Evolutionary conservation across 371 early-diverging fungal genomes (phyloP).

Genomic region (Mucor plumbeus): DNA sequence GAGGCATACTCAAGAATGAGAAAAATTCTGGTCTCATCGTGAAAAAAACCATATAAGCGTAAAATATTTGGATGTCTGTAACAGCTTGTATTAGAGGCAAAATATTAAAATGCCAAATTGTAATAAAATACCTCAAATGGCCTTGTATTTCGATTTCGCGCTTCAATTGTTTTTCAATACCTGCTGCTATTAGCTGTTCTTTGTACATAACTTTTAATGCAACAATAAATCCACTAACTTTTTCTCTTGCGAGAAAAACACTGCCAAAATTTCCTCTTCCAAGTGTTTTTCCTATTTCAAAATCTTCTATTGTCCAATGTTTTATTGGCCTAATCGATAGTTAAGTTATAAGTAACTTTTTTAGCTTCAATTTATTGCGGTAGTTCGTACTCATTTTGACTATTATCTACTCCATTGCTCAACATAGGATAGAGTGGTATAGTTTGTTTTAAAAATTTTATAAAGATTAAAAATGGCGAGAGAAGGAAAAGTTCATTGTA

Average conservation of each 20-base stretch:
- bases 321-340: slow-evolving; percentile 18
- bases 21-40: slow-evolving; percentile 93
- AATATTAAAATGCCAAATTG: not conserved
- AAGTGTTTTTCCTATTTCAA: slow-evolving; percentile 93
- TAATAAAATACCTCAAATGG: slow-evolving; percentile 70
- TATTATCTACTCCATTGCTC: not conserved
- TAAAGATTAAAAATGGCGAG: not conserved
- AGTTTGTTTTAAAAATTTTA: not conserved
- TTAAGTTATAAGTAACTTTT: not conserved
- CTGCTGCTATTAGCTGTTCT: slow-evolving; percentile 65
- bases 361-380: not conserved
- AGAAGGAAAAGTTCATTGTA: not conserved
- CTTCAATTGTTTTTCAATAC: slow-evolving; percentile 37
- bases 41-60: slow-evolving; percentile 96
- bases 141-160: slow-evolving; percentile 98
- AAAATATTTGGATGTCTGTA: slow-evolving; percentile 92
- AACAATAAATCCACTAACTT: slow-evolving; percentile 84
- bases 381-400: not conserved
- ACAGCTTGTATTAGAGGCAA: not conserved
- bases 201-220: slow-evolving; percentile 97
- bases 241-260: slow-evolving; percentile 97
- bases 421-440: not conserved
- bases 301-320: slow-evolving; percentile 90
- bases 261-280: slow-evolving; percentile 99
- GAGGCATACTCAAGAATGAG: slow-evolving; percentile 97